Evolutionary conservation across 1,284 basidiomycete genomes (phyloP).

Genomic region (Omphalotus olearius): DNA sequence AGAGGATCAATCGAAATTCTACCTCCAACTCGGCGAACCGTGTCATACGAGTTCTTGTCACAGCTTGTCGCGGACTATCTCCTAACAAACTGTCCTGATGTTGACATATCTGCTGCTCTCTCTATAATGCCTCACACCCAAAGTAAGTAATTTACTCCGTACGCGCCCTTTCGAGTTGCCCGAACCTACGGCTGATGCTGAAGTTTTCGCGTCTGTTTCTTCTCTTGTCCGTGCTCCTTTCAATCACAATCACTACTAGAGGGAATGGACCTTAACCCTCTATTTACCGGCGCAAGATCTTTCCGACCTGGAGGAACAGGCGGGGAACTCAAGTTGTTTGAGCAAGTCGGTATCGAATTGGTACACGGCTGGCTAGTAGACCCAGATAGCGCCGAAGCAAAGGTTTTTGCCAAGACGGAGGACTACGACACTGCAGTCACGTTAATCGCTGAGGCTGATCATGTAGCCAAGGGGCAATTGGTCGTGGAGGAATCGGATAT

Average conservation of each 20-base stretch:
- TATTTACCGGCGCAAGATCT: constrained; percentile 63
- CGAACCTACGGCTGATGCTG: background rate
- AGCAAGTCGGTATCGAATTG: constrained; percentile 75
- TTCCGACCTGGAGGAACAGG: constrained; percentile 61
- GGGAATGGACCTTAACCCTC: constrained; percentile 84
- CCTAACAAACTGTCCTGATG: constrained; percentile 51
- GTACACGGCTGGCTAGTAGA: constrained; percentile 94
- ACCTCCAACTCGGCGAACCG: constrained; percentile 58
- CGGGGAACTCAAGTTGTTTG: constrained; percentile 81
- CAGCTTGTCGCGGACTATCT: constrained; percentile 83
- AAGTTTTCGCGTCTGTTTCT: no score
- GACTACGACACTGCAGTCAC: constrained; percentile 74
- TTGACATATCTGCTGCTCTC: constrained; percentile 75
- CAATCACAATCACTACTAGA: constrained; percentile 34
- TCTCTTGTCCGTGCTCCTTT: no score
- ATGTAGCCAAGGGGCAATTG: constrained; percentile 60
- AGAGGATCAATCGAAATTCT: constrained; percentile 72
- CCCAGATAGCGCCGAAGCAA: constrained; percentile 57
- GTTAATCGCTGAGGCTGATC: constrained; percentile 73
- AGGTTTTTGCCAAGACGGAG: constrained; percentile 44
- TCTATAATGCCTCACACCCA: constrained; percentile 81
- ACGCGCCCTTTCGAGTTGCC: background rate
- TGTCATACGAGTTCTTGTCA: constrained; percentile 82
- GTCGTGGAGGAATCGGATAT: constrained; percentile 30
- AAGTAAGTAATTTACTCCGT: constrained; percentile 40